Conservation (phyloP, 2,329 filamentous ascomycete species). For the Diplodia intermedia region DNA sequence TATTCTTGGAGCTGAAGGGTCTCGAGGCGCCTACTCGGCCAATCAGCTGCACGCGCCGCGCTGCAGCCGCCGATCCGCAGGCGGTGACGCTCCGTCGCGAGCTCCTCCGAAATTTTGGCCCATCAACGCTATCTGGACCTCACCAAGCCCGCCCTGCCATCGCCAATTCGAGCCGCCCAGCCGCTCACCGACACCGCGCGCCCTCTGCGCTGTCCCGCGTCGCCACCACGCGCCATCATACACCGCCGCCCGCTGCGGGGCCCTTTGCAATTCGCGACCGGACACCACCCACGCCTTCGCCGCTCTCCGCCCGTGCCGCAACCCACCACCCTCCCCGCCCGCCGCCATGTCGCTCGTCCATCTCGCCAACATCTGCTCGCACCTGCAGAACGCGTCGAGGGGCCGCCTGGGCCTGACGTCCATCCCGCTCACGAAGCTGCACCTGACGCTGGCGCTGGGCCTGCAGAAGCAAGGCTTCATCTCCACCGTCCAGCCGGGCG, state of each 20-base stretch:
- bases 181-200: conserved; percentile 17
- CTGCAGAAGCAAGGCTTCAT: conserved; percentile 85
- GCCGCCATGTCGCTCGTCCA: conserved; percentile 72
- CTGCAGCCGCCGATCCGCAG: conserved; percentile 17
- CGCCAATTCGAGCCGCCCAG: conserved; percentile 22
- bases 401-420: conserved; percentile 86
- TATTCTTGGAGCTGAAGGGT: conserved; percentile 31
- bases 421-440: conserved; percentile 79
- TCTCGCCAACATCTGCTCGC: conserved; percentile 82
- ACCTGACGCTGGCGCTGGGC: conserved; percentile 75
- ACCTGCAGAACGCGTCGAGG: conserved; percentile 86
- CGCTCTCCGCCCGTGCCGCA: background rate
- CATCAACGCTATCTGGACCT: conserved; percentile 12
- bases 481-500: conserved; percentile 77
- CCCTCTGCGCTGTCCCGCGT: conserved; percentile 38
- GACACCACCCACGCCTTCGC: conserved; percentile 6
- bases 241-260: conserved; percentile 13
- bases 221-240: conserved; percentile 33
- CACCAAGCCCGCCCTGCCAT: background rate
- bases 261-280: conserved; percentile 1
- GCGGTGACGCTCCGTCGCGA: conserved; percentile 35
- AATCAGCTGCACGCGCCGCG: conserved; percentile 22
- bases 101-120: conserved; percentile 41
- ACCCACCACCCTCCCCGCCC: conserved; percentile 22
- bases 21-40: conserved; percentile 25